Conservation (phyloP, 2,329 filamentous ascomycete genomes). For the Alternaria arbusti region DNA sequence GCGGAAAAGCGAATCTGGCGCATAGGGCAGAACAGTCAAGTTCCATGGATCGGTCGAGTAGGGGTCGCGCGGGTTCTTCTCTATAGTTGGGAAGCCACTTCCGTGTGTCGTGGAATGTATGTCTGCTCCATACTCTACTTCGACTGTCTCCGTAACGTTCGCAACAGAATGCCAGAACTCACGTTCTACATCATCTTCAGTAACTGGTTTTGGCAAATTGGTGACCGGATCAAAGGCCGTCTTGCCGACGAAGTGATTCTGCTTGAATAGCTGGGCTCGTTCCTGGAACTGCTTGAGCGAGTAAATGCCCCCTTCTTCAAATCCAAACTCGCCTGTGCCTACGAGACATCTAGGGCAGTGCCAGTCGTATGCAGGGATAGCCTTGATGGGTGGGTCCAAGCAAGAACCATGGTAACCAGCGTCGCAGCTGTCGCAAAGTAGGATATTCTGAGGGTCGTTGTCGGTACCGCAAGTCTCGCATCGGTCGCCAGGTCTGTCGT, state of each 20-base stretch:
- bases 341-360: conserved; percentile 95
- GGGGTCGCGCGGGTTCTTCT: conserved; percentile 84
- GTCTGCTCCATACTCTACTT: conserved; percentile 97
- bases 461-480: conserved; percentile 87
- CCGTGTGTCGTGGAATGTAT: conserved; percentile 98
- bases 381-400: conserved; percentile 82
- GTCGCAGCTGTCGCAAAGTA: conserved; percentile 92
- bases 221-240: conserved; percentile 86
- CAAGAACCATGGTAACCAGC: conserved; percentile 86
- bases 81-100: conserved; percentile 93
- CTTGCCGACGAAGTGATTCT: conserved; percentile 88
- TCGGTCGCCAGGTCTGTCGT: conserved; percentile 67
- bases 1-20: conserved; percentile 89
- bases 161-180: conserved; percentile 98
- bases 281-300: conserved; percentile 96
- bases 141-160: conserved; percentile 91
- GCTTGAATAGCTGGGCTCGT: conserved; percentile 93
- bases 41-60: conserved; percentile 96
- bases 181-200: conserved; percentile 92
- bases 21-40: conserved; percentile 86
- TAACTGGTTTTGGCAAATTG: conserved; percentile 80
- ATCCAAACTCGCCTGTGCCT: conserved; percentile 94
- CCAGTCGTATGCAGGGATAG: conserved; percentile 86
- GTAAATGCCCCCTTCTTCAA: conserved; percentile 95
- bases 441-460: conserved; percentile 72